phyloP scores from a whole-genome alignment of 495 filamentous ascomycete species.

The Pseudomonodictys pantanalensis region DNA sequence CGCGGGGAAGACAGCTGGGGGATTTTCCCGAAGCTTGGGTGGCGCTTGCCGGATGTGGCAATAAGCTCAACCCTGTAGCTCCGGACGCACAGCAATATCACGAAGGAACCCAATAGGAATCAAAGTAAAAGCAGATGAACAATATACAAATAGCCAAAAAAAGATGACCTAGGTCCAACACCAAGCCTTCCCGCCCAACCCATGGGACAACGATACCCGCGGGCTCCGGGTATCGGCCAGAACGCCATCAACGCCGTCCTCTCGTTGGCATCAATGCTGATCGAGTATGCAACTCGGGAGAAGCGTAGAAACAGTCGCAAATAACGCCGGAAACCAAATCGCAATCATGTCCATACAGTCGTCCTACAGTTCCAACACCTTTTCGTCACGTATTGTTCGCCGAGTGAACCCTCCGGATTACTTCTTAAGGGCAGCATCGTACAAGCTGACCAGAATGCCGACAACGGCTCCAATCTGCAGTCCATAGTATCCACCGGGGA shows the following conservation, averaged over 20 bases:
- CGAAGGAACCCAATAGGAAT: conserved; percentile 44
- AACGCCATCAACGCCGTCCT: conserved; percentile 12
- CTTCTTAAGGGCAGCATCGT: conserved; percentile 80
- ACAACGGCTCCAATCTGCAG: conserved; percentile 70
- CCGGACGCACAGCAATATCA: neutral
- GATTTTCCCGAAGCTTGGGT: neutral
- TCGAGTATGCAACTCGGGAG: neutral
- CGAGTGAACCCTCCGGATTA: too few species aligned
- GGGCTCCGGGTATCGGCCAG: neutral
- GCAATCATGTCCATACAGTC: neutral
- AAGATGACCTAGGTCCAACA: too few species aligned
- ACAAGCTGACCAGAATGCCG: conserved; percentile 66
- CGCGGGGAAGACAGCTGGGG: neutral
- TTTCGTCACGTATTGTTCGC: too few species aligned
- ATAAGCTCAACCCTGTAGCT: neutral
- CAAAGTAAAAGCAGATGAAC: conserved; percentile 60
- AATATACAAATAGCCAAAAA: conserved; percentile 53
- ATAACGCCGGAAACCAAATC: neutral
- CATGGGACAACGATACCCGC: neutral
- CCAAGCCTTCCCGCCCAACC: too few species aligned
- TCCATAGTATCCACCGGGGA: conserved; percentile 70
- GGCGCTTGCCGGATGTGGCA: neutral
- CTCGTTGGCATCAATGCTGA: neutral
- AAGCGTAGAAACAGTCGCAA: neutral
- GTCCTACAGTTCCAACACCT: too few species aligned